Conservation (phyloP, 345 rosid genomes). For the Pseudoturritis turrita region DNA sequence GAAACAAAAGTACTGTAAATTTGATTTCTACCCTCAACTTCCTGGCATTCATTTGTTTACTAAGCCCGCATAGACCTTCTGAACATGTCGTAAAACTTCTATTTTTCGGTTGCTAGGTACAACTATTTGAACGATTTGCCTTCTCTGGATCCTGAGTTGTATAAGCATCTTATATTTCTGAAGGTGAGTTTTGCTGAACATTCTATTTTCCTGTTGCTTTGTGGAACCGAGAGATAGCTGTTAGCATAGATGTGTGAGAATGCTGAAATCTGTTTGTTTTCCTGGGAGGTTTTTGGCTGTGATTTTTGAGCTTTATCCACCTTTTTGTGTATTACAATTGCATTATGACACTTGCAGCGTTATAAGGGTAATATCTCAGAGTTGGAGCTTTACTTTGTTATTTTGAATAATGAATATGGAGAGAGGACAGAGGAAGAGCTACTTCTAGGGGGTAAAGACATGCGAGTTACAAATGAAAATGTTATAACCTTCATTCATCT, state of each 20-base stretch:
- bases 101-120: conserved; percentile 46
- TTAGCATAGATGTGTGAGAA: conserved; percentile 4
- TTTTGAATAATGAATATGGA: conserved; percentile 95
- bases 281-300: not conserved
- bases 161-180: conserved; percentile 93
- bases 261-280: not conserved
- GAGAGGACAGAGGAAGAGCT: conserved; percentile 95
- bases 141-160: conserved; percentile 90
- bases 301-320: not conserved
- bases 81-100: conserved; percentile 12
- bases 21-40: conserved; percentile 8
- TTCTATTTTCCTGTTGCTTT: conserved; percentile 8
- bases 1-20: conserved; percentile 64
- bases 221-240: conserved; percentile 5
- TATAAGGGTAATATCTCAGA: conserved; percentile 74
- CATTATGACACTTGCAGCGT: conserved; percentile 49
- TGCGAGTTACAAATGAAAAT: conserved; percentile 81
- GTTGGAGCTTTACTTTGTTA: conserved; percentile 87
- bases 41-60: conserved; percentile 2
- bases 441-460: conserved; percentile 78
- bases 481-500: conserved; percentile 90
- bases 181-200: conserved; percentile 49
- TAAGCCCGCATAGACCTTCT: not conserved
- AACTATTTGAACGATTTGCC: conserved; percentile 97
- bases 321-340: not conserved